phyloP scores from a whole-genome alignment of 2,329 filamentous ascomycete species.

The Trichoderma sp. region DNA sequence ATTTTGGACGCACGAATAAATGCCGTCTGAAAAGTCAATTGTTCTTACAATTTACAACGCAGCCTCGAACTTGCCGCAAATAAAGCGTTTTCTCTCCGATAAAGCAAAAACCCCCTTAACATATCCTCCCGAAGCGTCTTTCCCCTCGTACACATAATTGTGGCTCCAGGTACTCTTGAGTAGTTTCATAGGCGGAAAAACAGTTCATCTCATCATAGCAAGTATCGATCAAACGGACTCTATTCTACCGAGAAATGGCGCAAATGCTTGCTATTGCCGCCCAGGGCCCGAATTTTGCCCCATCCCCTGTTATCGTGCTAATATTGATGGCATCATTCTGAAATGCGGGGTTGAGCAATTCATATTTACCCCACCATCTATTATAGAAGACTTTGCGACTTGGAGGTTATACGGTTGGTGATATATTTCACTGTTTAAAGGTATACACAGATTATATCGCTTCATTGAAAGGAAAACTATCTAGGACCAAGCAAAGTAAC shows the following conservation, averaged over 20 bases:
- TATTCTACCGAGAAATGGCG: background rate
- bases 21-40: background rate
- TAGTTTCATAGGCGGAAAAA: background rate
- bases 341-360: slow-evolving; percentile 15
- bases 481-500: background rate
- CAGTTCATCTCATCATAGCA: background rate
- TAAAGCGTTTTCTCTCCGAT: background rate
- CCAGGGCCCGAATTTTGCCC: background rate
- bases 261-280: slow-evolving; percentile 1
- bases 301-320: slow-evolving; percentile 15
- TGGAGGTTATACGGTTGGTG: background rate
- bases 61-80: background rate
- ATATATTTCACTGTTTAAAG: background rate
- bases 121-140: background rate
- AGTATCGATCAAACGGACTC: background rate
- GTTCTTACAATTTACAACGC: background rate
- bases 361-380: background rate
- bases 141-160: background rate
- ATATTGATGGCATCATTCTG: slow-evolving; percentile 8
- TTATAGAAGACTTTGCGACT: background rate
- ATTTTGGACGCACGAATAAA: background rate
- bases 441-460: background rate
- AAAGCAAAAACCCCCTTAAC: background rate
- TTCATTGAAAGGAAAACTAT: background rate
- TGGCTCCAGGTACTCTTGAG: background rate